phyloP scores from a whole-genome alignment of 1,139 yeast species.

The Yamadazyma membranifaciens region DNA sequence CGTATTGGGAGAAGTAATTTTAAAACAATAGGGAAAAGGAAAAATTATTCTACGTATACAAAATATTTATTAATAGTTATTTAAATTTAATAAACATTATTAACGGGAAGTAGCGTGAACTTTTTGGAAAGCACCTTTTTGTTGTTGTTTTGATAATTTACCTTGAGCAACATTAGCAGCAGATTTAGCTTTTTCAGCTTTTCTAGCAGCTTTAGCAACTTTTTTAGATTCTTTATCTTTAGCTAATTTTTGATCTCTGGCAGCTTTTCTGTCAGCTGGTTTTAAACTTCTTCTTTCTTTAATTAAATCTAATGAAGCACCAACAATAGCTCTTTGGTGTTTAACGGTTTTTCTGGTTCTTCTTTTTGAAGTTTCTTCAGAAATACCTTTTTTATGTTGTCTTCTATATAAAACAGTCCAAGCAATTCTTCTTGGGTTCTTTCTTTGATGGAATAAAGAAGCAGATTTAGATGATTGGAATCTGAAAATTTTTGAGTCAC shows the following conservation, averaged over 20 bases:
- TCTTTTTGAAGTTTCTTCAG: constrained; percentile 98
- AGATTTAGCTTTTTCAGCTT: constrained; percentile 87
- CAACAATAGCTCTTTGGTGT: constrained; percentile 98
- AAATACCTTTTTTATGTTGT: constrained; percentile 99
- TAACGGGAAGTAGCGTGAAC: constrained; percentile 97
- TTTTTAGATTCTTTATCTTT: constrained; percentile 96
- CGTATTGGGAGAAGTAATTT: constrained; percentile 36
- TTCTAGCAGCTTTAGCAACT: constrained; percentile 90
- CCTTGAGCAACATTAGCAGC: constrained; percentile 69
- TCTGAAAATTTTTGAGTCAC: constrained; percentile 99
- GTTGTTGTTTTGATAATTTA: constrained; percentile 79
- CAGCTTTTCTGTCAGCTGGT: constrained; percentile 98
- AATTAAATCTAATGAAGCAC: constrained; percentile 98
- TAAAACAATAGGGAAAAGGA: constrained; percentile 6
- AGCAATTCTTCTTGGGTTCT: constrained; percentile 99
- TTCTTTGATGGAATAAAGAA: constrained; percentile 98
- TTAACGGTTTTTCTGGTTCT: constrained; percentile 97
- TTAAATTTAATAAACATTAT: constrained; percentile 19
- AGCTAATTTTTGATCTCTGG: constrained; percentile 88
- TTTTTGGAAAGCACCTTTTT: constrained; percentile 95
- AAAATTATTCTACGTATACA: constrained; percentile 6
- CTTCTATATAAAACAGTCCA: constrained; percentile 99
- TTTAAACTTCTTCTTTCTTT: constrained; percentile 95
- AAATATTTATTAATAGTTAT: constrained; percentile 17
- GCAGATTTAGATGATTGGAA: constrained; percentile 98